Evolutionary conservation across 192 early-diverging fungal species (phyloP).

Genomic region (Umbelopsis sp.): DNA sequence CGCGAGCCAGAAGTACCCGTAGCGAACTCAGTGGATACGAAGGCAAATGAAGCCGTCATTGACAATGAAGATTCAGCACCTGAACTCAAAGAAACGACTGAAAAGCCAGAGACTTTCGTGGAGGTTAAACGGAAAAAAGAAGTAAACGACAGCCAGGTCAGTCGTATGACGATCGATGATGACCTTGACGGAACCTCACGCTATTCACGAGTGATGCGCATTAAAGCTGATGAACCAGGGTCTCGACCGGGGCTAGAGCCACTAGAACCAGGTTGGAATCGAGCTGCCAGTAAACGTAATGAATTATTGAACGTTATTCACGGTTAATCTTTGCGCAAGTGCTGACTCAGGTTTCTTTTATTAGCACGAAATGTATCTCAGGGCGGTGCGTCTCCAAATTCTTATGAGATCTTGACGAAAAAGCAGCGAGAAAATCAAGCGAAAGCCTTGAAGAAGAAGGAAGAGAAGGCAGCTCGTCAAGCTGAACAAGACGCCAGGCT

Average conservation of each 20-base stretch:
- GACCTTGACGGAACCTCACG: slow-evolving; percentile 29
- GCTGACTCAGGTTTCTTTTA: background rate
- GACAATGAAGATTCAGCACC: background rate
- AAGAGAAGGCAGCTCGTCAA: slow-evolving; percentile 50
- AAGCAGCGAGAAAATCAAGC: slow-evolving; percentile 65
- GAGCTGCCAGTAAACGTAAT: slow-evolving; percentile 17
- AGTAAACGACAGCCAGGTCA: background rate
- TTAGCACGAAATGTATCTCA: background rate
- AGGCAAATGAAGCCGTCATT: background rate
- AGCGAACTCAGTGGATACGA: background rate
- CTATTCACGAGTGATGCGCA: slow-evolving; percentile 35
- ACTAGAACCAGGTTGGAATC: slow-evolving; percentile 35
- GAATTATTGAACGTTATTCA: background rate
- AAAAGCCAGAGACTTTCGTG: too few species aligned
- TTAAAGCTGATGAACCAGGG: slow-evolving; percentile 21
- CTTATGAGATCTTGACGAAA: slow-evolving; percentile 53
- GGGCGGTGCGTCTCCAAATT: background rate
- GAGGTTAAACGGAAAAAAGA: background rate
- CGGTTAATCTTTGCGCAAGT: background rate
- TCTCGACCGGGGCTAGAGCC: slow-evolving; percentile 13
- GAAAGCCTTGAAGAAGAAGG: slow-evolving; percentile 57
- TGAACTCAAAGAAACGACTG: background rate
- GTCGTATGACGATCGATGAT: slow-evolving; percentile 28
- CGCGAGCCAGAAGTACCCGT: background rate
- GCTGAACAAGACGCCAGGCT: slow-evolving; percentile 59